A percentile compares a stretch with the other conserved stretches of the same genome.
These are phyloP conservation scores for Gentiana dahurica DNA, from an alignment of 257 asterid genomes.

Conservation along the genomic window DNA sequence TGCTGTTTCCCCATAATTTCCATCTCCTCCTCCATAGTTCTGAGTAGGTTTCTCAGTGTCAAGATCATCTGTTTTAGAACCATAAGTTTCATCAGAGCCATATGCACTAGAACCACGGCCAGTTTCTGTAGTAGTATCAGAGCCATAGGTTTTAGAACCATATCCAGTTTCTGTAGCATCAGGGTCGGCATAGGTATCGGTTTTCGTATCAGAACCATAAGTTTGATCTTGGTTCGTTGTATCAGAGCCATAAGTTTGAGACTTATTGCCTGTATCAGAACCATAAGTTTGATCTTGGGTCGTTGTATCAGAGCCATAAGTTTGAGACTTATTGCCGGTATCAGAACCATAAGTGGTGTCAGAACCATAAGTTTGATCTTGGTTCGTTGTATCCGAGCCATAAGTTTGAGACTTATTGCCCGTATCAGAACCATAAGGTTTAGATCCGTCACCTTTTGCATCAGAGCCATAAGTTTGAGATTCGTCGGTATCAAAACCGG, in stretches of 20 bases:
- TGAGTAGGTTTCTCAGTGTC: neutral
- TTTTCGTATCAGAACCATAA: too few species aligned
- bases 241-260: neutral
- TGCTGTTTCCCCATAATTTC: neutral
- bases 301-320: neutral
- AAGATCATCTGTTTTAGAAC: neutral
- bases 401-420: neutral
- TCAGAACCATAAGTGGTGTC: neutral
- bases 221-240: neutral
- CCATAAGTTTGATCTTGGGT: neutral
- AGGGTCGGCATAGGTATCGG: too few species aligned
- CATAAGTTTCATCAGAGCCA: too few species aligned
- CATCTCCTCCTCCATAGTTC: neutral
- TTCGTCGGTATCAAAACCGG: too few species aligned
- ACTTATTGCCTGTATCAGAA: neutral
- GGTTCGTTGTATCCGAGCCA: neutral
- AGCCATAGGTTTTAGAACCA: too few species aligned
- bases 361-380: too few species aligned
- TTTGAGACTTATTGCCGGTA: too few species aligned
- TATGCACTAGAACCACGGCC: neutral
- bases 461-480: slow-evolving; percentile 1
- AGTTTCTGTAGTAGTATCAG: too few species aligned
- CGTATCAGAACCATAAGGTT: neutral
- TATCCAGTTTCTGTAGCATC: too few species aligned
- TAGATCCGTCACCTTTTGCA: neutral